Evolutionary conservation across 441 rosid genomes (phyloP), one percentile per base, ranked within the genome.

Genomic region (Omphalea diandra): DNA sequence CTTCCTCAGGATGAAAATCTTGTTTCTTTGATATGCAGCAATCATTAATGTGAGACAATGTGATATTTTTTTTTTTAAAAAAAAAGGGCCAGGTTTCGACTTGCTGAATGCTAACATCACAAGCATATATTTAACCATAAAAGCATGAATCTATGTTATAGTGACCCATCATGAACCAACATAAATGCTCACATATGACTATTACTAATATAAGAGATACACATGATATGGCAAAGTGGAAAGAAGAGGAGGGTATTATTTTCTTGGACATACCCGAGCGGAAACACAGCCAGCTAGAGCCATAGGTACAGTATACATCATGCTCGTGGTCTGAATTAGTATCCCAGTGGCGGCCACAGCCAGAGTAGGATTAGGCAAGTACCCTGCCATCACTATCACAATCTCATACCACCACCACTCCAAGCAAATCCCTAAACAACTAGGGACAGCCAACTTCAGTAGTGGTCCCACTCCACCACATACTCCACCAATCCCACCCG

Each of bases 401-500:
- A 94, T 90, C 91, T 94, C 98, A 50, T 94, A 94, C 99, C 99
- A 92, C 99, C 98, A 94, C 99, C 99, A 94, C 86, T 94, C 99
- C 72, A 92, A 80, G 82, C 99, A 94, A 61, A 92, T 94, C 76
- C 97, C 97, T 60, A 90, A 75, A 73, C 99, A 94, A 57, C 99
- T 94, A 9, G 99, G 99, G 65, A 94, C 86, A 26, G 99, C 98
- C 85, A 94, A 77, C 75, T 69, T 83, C 94, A 90, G 71, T 38
- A 94, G 74, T 46, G 92, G 82, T 46, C 88, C 94, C 59, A 94
- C 63, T 71, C 97, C 98, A 56, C 81, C 83, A 54, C 86, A 74
- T 29, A 81, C 78, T 36, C 77, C 85, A 38, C 81, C 78, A 55
- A 82, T 66, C 70, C 81, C 76, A 52, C 46, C 67, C 80, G 63